These are phyloP conservation scores for Cymodocea nodosa DNA, from an alignment of 116 monocot genomes.

Conservation along the genomic window DNA sequence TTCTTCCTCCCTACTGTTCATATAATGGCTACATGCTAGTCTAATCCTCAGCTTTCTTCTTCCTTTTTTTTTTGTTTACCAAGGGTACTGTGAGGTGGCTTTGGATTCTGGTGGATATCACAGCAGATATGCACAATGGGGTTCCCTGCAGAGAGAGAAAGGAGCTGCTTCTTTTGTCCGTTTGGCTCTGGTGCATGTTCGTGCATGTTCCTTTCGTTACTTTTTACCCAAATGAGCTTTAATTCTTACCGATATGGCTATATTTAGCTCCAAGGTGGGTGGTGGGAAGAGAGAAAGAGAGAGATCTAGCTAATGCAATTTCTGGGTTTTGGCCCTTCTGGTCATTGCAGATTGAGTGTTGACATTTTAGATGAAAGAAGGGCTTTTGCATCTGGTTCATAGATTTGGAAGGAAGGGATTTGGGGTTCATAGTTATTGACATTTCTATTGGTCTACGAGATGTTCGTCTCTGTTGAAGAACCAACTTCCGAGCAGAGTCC, in stretches of 20 bases:
- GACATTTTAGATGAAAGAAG: neutral
- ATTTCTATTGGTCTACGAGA: constrained; percentile 1
- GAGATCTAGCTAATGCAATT: neutral
- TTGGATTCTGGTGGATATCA: neutral
- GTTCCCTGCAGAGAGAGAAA: neutral
- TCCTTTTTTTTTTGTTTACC: neutral
- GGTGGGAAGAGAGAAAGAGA: neutral
- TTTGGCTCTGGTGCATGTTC: neutral
- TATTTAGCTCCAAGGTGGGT: too few relatives aligned
- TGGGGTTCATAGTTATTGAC: neutral
- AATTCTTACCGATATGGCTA: too few relatives aligned
- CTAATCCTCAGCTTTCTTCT: too few relatives aligned
- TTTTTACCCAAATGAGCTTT: too few relatives aligned
- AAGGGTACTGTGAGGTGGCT: neutral
- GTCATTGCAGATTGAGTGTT: neutral
- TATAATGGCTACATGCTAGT: too few relatives aligned
- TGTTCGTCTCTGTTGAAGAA: constrained; percentile 9
- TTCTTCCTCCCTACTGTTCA: neutral
- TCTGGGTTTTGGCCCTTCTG: neutral
- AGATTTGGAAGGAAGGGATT: neutral
- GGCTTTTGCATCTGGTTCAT: neutral
- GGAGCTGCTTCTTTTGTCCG: neutral
- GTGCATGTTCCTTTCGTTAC: too few relatives aligned
- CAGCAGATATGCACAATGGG: neutral
- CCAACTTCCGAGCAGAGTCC: neutral